A percentile compares a stretch with the other conserved stretches of the same genome.
Conservation (phyloP, 495 filamentous ascomycete species). For the Penicillium ucsense region DNA sequence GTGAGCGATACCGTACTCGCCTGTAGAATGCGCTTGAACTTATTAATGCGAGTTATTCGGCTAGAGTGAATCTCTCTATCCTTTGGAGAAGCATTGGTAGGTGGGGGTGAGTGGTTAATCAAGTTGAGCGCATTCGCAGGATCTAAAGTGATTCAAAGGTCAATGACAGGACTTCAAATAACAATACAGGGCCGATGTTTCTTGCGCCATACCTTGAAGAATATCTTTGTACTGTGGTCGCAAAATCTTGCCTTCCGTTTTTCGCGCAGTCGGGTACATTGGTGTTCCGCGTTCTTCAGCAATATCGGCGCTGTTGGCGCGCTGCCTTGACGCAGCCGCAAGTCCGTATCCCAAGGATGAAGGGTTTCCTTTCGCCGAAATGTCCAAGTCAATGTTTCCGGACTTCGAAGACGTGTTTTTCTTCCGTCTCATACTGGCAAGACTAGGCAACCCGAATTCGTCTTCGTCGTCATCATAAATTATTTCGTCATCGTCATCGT, state of each 20-base stretch:
- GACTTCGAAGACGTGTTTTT: slow-evolving; percentile 37
- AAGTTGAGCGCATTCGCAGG: slow-evolving; percentile 92
- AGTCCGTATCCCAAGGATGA: slow-evolving; percentile 26
- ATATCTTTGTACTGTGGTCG: slow-evolving; percentile 97
- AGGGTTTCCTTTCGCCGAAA: slow-evolving; percentile 14
- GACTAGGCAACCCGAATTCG: slow-evolving; percentile 86
- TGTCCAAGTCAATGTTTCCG: slow-evolving; percentile 38
- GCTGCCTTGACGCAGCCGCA: slow-evolving; percentile 24
- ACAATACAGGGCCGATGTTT: neutral
- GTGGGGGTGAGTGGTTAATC: slow-evolving; percentile 73
- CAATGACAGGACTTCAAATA: neutral
- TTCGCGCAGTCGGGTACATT: slow-evolving; percentile 77
- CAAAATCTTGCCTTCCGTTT: slow-evolving; percentile 85
- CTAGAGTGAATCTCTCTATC: slow-evolving; percentile 81
- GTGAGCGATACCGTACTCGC: slow-evolving; percentile 75
- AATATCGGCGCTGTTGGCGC: slow-evolving; percentile 79
- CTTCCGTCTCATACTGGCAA: slow-evolving; percentile 76
- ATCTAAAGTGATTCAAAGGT: slow-evolving; percentile 39
- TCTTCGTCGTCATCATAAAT: slow-evolving; percentile 82
- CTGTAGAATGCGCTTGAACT: slow-evolving; percentile 93
- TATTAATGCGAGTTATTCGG: slow-evolving; percentile 90
- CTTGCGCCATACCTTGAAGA: slow-evolving; percentile 49
- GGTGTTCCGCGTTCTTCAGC: slow-evolving; percentile 82
- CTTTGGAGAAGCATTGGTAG: slow-evolving; percentile 66
- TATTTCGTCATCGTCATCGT: slow-evolving; percentile 56